phyloP scores from a whole-genome alignment of 2,329 filamentous ascomycete species.

The Colletotrichum sidae region DNA sequence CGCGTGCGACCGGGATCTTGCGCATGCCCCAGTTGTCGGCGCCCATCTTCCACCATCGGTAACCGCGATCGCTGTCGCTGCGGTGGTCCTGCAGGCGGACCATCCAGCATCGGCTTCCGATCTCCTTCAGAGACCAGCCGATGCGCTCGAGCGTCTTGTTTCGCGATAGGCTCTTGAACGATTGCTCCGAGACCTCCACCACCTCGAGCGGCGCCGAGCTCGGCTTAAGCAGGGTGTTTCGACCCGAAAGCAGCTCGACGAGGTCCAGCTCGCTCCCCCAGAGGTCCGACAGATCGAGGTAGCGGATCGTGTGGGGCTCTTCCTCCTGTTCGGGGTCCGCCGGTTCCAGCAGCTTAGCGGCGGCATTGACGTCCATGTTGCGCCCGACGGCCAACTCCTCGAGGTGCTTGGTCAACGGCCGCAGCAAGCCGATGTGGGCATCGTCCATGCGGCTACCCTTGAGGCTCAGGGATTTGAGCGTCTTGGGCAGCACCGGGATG shows the following conservation, averaged over 20 bases:
- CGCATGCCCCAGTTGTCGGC: conserved; percentile 87
- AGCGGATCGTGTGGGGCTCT: conserved; percentile 72
- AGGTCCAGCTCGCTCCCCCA: conserved; percentile 71
- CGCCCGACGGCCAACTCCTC: conserved; percentile 82
- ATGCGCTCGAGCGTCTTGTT: conserved; percentile 68
- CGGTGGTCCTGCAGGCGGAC: conserved; percentile 62
- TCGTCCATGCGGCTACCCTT: conserved; percentile 78
- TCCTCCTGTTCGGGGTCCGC: conserved; percentile 51
- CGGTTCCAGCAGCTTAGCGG: conserved; percentile 73
- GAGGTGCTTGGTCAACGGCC: conserved; percentile 75
- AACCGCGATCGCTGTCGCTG: conserved; percentile 66
- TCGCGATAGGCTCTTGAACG: conserved; percentile 73
- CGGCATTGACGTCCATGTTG: conserved; percentile 72
- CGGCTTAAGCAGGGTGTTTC: conserved; percentile 66
- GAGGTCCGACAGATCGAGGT: conserved; percentile 82
- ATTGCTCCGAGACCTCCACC: conserved; percentile 78
- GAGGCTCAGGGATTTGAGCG: conserved; percentile 79
- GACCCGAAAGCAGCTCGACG: conserved; percentile 60
- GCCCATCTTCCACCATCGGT: conserved; percentile 83
- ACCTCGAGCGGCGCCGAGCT: conserved; percentile 78
- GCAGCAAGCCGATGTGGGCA: conserved; percentile 72
- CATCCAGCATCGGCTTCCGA: conserved; percentile 74
- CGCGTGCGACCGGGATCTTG: conserved; percentile 90
- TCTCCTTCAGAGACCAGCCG: conserved; percentile 80
- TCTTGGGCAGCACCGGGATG: conserved; percentile 72